Evolutionary conservation across 495 filamentous ascomycete species (phyloP).

Genomic region (Tuber umbilicatum): DNA sequence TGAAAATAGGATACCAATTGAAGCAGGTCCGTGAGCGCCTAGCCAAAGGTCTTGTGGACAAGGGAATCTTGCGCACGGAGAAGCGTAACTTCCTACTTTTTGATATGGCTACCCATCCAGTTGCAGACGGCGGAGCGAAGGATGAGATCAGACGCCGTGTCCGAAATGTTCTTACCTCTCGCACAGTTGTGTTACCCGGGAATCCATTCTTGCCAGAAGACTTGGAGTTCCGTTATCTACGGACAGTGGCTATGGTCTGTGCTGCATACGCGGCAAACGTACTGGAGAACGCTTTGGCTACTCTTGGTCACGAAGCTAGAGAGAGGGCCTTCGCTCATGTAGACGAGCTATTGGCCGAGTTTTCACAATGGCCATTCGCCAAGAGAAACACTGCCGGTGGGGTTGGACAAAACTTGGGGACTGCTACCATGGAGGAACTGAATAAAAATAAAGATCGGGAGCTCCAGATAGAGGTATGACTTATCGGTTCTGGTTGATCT

Average conservation of each 20-base stretch:
- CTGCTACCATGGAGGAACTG: conserved; percentile 80
- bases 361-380: conserved; percentile 93
- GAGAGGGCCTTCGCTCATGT: conserved; percentile 95
- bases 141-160: conserved; percentile 92
- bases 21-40: conserved; percentile 98
- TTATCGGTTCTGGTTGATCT: background rate
- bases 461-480: conserved; percentile 79
- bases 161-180: conserved; percentile 82
- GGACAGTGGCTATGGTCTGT: conserved; percentile 93
- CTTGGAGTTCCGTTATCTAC: conserved; percentile 82
- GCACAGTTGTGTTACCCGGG: conserved; percentile 80
- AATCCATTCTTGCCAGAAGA: conserved; percentile 87
- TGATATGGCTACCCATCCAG: conserved; percentile 99
- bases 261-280: conserved; percentile 98
- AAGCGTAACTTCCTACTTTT: conserved; percentile 99
- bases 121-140: conserved; percentile 92
- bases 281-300: conserved; percentile 90
- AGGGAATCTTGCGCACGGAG: conserved; percentile 95
- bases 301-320: conserved; percentile 84
- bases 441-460: conserved; percentile 81
- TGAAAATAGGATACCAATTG: conserved; percentile 99
- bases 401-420: conserved; percentile 89
- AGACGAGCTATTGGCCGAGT: conserved; percentile 89
- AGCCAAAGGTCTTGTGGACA: conserved; percentile 96
- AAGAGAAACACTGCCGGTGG: conserved; percentile 62